Conservation (phyloP, 208 protist genomes). For the Endotrypanum monterogeii region DNA sequence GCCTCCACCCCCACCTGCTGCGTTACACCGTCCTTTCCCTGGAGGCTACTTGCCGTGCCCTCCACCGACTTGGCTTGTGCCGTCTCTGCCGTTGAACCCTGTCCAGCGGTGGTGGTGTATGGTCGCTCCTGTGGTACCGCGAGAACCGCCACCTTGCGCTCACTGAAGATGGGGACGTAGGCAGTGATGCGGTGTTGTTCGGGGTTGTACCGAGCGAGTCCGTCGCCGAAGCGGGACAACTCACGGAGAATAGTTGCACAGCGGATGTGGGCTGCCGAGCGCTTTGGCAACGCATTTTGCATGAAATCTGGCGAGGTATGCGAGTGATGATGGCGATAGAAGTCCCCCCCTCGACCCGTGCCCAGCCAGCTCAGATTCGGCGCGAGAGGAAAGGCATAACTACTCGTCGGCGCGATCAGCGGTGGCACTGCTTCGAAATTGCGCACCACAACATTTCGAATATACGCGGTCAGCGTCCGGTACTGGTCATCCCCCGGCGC, state of each 20-base stretch:
- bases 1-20: constrained; percentile 34
- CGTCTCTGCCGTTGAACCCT: neutral
- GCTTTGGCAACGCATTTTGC: constrained; percentile 23
- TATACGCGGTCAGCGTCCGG: constrained; percentile 38
- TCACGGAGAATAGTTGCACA: constrained; percentile 43
- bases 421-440: constrained; percentile 71
- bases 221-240: constrained; percentile 54
- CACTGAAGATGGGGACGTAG: constrained; percentile 42
- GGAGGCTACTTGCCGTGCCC: neutral
- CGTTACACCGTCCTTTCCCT: constrained; percentile 11
- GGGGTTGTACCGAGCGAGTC: constrained; percentile 30
- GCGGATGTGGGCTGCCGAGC: constrained; percentile 26
- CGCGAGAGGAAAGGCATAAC: constrained; percentile 33
- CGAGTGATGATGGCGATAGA: constrained; percentile 39
- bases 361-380: constrained; percentile 36
- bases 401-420: constrained; percentile 35
- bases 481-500: constrained; percentile 46
- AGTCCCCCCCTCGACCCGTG: constrained; percentile 17
- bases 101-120: constrained; percentile 25
- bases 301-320: constrained; percentile 37
- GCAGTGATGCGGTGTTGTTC: constrained; percentile 28
- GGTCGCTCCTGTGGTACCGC: constrained; percentile 24
- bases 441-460: constrained; percentile 44
- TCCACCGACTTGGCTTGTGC: neutral
- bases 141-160: constrained; percentile 27